Evolutionary conservation across 257 asterid genomes (phyloP).

Genomic region (Coffea eugenioides): DNA sequence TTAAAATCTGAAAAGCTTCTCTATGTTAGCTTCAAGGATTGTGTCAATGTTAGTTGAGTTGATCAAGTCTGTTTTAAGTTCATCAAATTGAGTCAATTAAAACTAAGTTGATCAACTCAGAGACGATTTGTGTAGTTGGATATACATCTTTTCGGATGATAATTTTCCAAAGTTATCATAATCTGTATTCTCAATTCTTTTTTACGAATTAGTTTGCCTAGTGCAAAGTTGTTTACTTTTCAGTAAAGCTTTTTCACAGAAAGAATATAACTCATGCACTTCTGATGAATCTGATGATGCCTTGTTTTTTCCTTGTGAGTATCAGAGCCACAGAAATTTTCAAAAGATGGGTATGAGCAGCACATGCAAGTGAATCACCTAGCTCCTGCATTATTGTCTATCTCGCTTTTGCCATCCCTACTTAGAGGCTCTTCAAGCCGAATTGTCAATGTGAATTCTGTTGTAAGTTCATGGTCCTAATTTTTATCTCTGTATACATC

Average conservation of each 20-base stretch:
- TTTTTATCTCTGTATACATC: neutral
- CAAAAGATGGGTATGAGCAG: conserved; percentile 83
- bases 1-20: neutral
- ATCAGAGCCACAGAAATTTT: conserved; percentile 83
- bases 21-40: neutral
- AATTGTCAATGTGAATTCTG: conserved; percentile 79
- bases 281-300: conserved; percentile 17
- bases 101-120: neutral
- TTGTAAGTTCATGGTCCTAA: conserved; percentile 50
- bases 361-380: conserved; percentile 99
- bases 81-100: neutral
- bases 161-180: neutral
- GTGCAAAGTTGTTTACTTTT: neutral
- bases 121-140: neutral
- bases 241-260: neutral
- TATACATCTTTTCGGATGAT: neutral
- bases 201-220: neutral
- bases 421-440: conserved; percentile 95
- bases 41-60: neutral
- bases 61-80: neutral
- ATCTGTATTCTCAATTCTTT: neutral
- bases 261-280: neutral
- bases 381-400: conserved; percentile 92
- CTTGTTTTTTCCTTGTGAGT: conserved; percentile 4
- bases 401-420: conserved; percentile 87